Evolutionary conservation across 2,329 filamentous ascomycete species (phyloP).

Genomic region (Claviceps spartinae): DNA sequence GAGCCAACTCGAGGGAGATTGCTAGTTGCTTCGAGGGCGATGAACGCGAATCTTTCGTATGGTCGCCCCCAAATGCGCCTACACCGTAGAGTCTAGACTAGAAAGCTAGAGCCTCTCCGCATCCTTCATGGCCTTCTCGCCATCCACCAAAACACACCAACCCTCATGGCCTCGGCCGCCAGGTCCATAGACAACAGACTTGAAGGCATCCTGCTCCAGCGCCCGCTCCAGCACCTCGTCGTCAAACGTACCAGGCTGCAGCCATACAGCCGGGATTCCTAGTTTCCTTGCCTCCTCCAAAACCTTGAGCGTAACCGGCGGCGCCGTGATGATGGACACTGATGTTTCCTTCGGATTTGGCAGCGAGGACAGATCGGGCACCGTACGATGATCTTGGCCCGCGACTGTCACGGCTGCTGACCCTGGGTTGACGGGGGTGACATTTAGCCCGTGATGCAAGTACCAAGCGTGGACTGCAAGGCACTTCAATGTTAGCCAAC

Average conservation of each 20-base stretch:
- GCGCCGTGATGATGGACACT: constrained; percentile 79
- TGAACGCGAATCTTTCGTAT: too few relatives aligned
- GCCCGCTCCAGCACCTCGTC: constrained; percentile 61
- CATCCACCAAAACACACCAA: constrained; percentile 82
- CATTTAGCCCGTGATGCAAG: constrained; percentile 57
- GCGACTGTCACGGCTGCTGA: constrained; percentile 48
- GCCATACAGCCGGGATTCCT: constrained; percentile 64
- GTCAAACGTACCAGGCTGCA: constrained; percentile 85
- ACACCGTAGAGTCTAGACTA: not conserved
- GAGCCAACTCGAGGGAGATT: too few relatives aligned
- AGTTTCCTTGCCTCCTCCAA: constrained; percentile 64
- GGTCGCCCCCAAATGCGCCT: too few relatives aligned
- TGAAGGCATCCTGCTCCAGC: constrained; percentile 44
- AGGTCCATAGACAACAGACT: constrained; percentile 53
- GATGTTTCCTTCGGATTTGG: constrained; percentile 55
- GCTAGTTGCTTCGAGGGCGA: too few relatives aligned
- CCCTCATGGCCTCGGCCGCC: constrained; percentile 56
- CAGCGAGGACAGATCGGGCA: constrained; percentile 52
- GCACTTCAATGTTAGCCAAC: not conserved
- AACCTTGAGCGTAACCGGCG: constrained; percentile 58
- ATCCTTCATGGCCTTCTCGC: constrained; percentile 47
- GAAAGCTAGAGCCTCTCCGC: constrained; percentile 36
- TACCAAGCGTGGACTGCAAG: constrained; percentile 79
- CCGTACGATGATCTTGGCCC: constrained; percentile 45
- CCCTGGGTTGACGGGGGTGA: constrained; percentile 72